Evolutionary conservation across 805 yeast genomes (phyloP), one percentile per base, ranked within the genome.

Genomic region (Vanderwaltozyma tropicalis): DNA sequence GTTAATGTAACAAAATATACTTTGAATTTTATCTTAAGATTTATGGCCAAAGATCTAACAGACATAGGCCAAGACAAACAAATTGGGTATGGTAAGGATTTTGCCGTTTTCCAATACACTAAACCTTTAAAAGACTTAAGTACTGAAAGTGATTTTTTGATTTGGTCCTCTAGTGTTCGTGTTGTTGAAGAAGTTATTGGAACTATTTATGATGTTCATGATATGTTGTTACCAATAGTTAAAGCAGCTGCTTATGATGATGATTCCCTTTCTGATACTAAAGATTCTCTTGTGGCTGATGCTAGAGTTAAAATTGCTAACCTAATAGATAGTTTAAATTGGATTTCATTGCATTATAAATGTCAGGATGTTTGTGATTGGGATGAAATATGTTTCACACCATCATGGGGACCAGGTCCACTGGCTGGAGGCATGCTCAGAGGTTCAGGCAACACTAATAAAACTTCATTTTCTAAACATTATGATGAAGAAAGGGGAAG

Each of bases 371-470:
- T 47, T 4, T 75, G 81, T 52, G 58, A 46, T 0, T 53, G 58
- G 55, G 67, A 71, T 45, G 76, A 72, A 44, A 48, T 72, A 3
- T 76, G 81, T 44, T 74, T 64, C 39, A 66, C 73, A 13, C 80
- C 80, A 2, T 68, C 78, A 0, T 74, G 80, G 80, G 81, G 69
- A 0, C 80, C 80, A 3, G 58, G 69, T 0, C 78, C 78, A 4
- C 31, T 72, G 18, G 70, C 72, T 1, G 66, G 72, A 68, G 61
- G 62, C 1, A 17, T 27, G 7, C 14, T 22, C 2, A 13, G 29
- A 16, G 12, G 20, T 5, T 7, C 25, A 1, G 47, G 47, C 4
- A 36, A 31, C 16, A 35, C 39, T 6, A 40, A 34, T 4, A 32
- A 31, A 4, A 31, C 38, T 10, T 24, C 28, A 9, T 38, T 39